Evolutionary conservation across 2,329 filamentous ascomycete species (phyloP), one percentile per base, ranked within the genome.

Genomic region (Nectriaceae sp.): DNA sequence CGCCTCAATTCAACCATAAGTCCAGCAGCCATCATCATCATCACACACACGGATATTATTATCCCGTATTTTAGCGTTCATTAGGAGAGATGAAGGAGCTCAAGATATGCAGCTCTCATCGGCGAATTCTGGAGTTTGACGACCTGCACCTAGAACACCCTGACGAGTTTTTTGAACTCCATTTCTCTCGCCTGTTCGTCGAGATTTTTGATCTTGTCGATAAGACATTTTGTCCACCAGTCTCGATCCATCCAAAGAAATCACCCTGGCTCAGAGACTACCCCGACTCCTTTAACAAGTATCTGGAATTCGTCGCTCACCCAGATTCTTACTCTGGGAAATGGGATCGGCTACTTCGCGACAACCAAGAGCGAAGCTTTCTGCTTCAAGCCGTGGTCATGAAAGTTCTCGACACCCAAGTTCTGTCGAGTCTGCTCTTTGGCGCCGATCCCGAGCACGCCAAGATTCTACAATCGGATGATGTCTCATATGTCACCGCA

Each of bases 391-490:
- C 61, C 3, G 56, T 66, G n/a, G 53, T 70, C 21, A 58, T 65
- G 52, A 61, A 51, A 50, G 46, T 65, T 26, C 49, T 68, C 15
- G 57, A 65, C 10, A 49, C 47, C 3, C 42, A 58, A 1, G 51
- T 67, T 16, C 65, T 70, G 16, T 63, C 61, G 5, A 41, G 47
- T 11, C 51, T 66, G 6, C 54, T 70, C 3, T 70, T 70, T 50
- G 68, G 67, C 11, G 65, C 67, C 18, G 46, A 47, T 15, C 15
- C 50, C 2, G 54, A 56, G n/a, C 64, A 68, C 42, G 31, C 33
- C 22, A 46, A 52, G 41, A 40, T 53, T 3, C 52, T 70, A 3
- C 26, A 46, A 10, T 48, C 48, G 11, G 56, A 57, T 10, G 66
- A 69, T 38, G 42, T 40, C 21, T 51, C 52, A 2, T 55, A 65